Base-by-base conservation (phyloP, 2,329 filamentous ascomycete genomes). In the Exophiala spinifera region DNA sequence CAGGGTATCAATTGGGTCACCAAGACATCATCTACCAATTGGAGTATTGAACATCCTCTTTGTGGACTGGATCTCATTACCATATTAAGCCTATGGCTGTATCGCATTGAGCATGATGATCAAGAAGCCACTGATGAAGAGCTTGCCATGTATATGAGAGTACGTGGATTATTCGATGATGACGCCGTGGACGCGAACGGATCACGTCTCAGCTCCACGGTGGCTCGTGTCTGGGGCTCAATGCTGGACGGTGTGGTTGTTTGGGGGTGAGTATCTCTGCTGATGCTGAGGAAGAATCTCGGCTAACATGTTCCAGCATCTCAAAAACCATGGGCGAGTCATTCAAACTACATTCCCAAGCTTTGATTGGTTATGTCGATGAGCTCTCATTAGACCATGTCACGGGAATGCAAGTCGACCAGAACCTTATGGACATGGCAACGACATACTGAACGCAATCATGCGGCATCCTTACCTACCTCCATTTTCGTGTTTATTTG, bases 221-320 rank as follows among this genome's bases (percentile, higher is more conserved):
- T 99, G 40, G 91, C 92, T 60, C 85, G 89, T 66, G 84, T 97
- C 43, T 99, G 94, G 94, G 94, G 92, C 65, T 92, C 90, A 61
- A 96, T 97, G 87, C 85, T 97, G 62, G 94, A 97, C 69, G 94
- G 96, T 75, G 94, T 97, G 60, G 92, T 97, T 64, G 94, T 99
- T 57, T 97, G 94, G 94, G 94, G 94, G 91, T 96, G 86, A 84
- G 91, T 88, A 31, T 59, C 67, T 52, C 19, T 42, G 15, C 45
- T 31, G 17, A 14, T 23, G 46, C n/a, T n/a, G 42, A 5, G 1
- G 33, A 40, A 25, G 46, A 6, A 46, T 61, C 55, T 63, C 80
- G 83, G 77, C 85, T 72, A 49, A 58, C 25, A 54, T 51, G 19
- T 45, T 49, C 53, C 52, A 76, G 74, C 60, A 76, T 76, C 56